Conservation (phyloP, 495 filamentous ascomycete species). For the Penicillium fimorum region DNA sequence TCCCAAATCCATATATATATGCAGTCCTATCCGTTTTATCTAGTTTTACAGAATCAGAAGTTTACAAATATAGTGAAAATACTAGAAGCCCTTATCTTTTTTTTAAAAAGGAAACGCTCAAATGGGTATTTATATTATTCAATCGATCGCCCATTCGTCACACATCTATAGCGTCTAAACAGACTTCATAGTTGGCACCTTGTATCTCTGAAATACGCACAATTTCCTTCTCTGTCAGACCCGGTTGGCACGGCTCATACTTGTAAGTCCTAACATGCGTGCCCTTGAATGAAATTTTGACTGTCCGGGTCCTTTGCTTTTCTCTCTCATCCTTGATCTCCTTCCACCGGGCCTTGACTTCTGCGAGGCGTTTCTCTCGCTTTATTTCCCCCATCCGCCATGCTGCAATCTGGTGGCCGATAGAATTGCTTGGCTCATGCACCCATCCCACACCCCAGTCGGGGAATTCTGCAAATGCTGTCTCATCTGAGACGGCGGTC, state of each 20-base stretch:
- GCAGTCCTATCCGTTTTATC: neutral
- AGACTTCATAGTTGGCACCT: neutral
- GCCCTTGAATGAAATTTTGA: neutral
- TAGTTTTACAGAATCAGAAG: neutral
- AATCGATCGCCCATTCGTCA: neutral
- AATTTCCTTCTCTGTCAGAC: neutral
- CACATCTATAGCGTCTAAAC: neutral
- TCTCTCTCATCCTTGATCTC: neutral
- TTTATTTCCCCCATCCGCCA: neutral
- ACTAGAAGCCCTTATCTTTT: neutral
- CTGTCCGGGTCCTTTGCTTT: neutral
- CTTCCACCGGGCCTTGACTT: neutral
- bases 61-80: neutral
- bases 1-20: neutral
- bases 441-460: conserved; percentile 4
- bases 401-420: neutral
- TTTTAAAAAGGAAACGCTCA: neutral
- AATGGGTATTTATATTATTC: neutral
- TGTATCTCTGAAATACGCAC: neutral
- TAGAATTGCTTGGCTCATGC: conserved; percentile 4
- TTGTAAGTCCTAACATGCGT: neutral
- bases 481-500: conserved; percentile 3
- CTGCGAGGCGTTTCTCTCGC: neutral
- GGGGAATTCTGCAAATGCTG: too few relatives aligned
- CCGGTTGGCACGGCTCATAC: neutral